Evolutionary conservation across 208 protist genomes (phyloP).

Genomic region (Sergeia podlipaevii): DNA sequence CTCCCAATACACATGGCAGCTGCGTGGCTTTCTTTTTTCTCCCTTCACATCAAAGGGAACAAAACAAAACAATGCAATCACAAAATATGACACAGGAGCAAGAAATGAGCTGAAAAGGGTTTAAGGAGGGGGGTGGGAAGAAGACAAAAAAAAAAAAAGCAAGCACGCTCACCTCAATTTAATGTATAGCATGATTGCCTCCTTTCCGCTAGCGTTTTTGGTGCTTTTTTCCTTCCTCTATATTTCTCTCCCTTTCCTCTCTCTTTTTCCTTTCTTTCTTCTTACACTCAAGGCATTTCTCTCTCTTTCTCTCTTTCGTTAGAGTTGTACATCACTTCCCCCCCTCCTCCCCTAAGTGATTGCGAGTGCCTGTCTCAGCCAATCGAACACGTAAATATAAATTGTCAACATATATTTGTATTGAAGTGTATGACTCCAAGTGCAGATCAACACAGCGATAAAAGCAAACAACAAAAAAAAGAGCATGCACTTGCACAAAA

Average conservation of each 20-base stretch:
- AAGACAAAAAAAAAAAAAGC: conserved; percentile 8
- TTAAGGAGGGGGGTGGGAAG: neutral
- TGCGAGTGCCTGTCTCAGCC: too few species aligned
- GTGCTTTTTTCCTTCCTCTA: too few species aligned
- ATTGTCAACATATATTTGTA: too few species aligned
- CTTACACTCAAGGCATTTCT: neutral
- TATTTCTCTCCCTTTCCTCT: too few species aligned
- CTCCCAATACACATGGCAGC: too few species aligned
- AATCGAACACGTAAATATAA: too few species aligned
- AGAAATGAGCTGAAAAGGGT: neutral
- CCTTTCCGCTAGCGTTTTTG: too few species aligned
- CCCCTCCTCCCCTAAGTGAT: too few species aligned
- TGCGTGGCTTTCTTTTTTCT: neutral
- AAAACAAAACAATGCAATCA: neutral
- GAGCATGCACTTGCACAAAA: conserved; percentile 4
- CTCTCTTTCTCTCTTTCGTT: neutral
- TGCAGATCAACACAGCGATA: neutral
- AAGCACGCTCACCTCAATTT: neutral
- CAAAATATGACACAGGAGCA: neutral
- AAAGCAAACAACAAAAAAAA: conserved; percentile 2
- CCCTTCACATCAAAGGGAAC: neutral
- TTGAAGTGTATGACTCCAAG: neutral
- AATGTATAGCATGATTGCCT: neutral
- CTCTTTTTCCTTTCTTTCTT: too few species aligned
- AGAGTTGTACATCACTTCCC: conserved; percentile 7